Percentiles rank a stretch among this genome's conserved stretches.
These are phyloP conservation scores for Parastagonospora nodorum DNA, from an alignment of 2,329 filamentous ascomycete species.

Conservation along the genomic window DNA sequence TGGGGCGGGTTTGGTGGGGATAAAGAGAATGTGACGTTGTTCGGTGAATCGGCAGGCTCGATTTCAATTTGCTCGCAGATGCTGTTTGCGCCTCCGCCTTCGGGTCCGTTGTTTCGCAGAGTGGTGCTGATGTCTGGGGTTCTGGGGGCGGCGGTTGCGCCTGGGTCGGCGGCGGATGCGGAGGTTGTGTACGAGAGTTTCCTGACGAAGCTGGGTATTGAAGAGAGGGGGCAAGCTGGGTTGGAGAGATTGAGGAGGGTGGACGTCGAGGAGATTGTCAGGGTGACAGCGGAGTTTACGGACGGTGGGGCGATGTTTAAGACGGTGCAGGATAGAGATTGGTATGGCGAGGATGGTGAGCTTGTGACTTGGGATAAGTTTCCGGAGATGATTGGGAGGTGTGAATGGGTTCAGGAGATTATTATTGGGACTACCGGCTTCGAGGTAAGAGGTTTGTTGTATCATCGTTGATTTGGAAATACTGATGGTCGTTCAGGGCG, in stretches of 20 bases:
- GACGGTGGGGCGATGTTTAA: neutral
- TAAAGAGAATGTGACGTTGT: constrained; percentile 34
- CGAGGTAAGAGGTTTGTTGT: neutral
- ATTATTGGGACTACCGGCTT: constrained; percentile 44
- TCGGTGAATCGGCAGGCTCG: constrained; percentile 55
- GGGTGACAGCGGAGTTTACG: neutral
- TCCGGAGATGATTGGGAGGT: constrained; percentile 16
- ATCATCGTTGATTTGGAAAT: neutral
- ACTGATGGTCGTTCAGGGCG: neutral
- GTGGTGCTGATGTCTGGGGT: constrained; percentile 28
- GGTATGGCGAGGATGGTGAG: neutral
- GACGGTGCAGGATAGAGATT: neutral
- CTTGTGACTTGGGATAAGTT: constrained; percentile 27
- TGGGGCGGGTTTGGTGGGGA: constrained; percentile 42
- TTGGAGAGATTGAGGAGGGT: neutral
- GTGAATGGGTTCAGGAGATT: constrained; percentile 51
- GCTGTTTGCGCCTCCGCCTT: constrained; percentile 12
- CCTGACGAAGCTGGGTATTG: constrained; percentile 26
- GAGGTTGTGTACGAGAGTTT: constrained; percentile 13
- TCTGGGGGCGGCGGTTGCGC: constrained; percentile 17
- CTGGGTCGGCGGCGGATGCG: constrained; percentile 9
- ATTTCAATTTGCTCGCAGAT: constrained; percentile 32
- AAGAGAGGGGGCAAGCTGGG: constrained; percentile 1
- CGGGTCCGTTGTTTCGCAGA: constrained; percentile 22
- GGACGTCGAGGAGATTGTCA: neutral